Percentiles rank a stretch among this genome's conserved stretches.
Evolutionary conservation across 305 asterid species (phyloP).

Genomic region (Fraxinus sp.): DNA sequence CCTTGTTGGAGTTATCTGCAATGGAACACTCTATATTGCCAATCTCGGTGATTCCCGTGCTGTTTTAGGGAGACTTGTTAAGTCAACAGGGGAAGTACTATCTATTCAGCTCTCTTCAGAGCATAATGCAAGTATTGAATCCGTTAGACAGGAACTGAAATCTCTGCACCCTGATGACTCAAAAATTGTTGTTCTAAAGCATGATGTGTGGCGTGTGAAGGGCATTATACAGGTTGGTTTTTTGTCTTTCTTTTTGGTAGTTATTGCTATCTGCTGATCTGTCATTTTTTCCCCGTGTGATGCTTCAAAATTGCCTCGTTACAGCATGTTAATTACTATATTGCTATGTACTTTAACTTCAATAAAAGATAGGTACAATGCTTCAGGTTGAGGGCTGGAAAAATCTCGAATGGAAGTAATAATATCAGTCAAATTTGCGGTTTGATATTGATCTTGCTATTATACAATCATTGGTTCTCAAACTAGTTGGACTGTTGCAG

Average conservation of each 20-base stretch:
- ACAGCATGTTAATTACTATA: not conserved
- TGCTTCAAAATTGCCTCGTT: not conserved
- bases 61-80: conserved; percentile 81
- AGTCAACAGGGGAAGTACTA: conserved; percentile 89
- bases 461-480: not conserved
- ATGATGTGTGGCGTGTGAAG: conserved; percentile 88
- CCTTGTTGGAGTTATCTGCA: conserved; percentile 79
- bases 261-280: not conserved
- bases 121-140: conserved; percentile 82
- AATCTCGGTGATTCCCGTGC: conserved; percentile 93
- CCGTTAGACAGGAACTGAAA: conserved; percentile 81
- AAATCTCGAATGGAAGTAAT: not conserved
- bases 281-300: not conserved
- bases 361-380: not conserved
- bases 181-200: conserved; percentile 78
- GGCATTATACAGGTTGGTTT: conserved; percentile 69
- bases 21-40: conserved; percentile 72
- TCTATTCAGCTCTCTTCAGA: conserved; percentile 86
- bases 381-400: not conserved
- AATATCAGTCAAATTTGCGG: not conserved
- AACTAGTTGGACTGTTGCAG: not conserved
- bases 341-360: not conserved
- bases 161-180: conserved; percentile 77
- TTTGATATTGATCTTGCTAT: not conserved
- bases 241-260: conserved; percentile 5